Percentiles rank a stretch among this genome's conserved stretches.
These are phyloP conservation scores for Haplosporangium gracile DNA, from an alignment of 192 early-diverging fungal species.

Conservation along the genomic window DNA sequence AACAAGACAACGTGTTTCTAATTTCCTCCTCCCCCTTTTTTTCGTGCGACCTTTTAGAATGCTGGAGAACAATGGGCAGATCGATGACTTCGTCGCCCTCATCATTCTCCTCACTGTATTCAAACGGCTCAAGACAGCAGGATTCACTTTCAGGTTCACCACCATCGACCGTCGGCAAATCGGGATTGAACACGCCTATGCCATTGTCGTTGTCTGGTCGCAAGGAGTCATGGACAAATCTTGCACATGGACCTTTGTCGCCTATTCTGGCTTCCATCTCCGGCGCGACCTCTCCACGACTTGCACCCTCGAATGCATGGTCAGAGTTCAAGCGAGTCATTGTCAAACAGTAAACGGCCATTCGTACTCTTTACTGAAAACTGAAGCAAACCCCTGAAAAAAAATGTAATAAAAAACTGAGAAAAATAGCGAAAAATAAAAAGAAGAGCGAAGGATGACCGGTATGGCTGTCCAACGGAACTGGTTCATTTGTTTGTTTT, in stretches of 20 bases:
- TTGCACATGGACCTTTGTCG: conserved; percentile 46
- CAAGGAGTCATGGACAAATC: conserved; percentile 52
- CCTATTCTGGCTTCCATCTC: conserved; percentile 46
- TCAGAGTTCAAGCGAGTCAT: conserved; percentile 55
- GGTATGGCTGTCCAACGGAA: neutral
- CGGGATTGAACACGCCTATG: neutral
- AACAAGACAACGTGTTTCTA: neutral
- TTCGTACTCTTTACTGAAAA: too few relatives aligned
- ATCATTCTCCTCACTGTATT: conserved; percentile 46
- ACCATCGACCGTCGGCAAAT: neutral
- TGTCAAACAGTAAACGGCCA: conserved; percentile 35
- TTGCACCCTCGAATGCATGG: conserved; percentile 53
- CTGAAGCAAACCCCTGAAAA: neutral
- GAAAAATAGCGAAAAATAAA: too few relatives aligned
- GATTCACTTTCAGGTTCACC: conserved; percentile 20
- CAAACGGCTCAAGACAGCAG: neutral
- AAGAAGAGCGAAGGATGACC: neutral
- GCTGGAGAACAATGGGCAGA: conserved; percentile 35
- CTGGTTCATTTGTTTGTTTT: too few relatives aligned
- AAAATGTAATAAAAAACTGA: conserved; percentile 5
- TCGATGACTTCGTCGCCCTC: conserved; percentile 26
- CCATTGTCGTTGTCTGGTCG: conserved; percentile 16
- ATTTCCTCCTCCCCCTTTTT: neutral
- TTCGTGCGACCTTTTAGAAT: conserved; percentile 17
- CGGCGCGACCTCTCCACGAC: conserved; percentile 43